Base-by-base conservation (phyloP, 306 rosid species). In the Gastrolobium villosum region DNA sequence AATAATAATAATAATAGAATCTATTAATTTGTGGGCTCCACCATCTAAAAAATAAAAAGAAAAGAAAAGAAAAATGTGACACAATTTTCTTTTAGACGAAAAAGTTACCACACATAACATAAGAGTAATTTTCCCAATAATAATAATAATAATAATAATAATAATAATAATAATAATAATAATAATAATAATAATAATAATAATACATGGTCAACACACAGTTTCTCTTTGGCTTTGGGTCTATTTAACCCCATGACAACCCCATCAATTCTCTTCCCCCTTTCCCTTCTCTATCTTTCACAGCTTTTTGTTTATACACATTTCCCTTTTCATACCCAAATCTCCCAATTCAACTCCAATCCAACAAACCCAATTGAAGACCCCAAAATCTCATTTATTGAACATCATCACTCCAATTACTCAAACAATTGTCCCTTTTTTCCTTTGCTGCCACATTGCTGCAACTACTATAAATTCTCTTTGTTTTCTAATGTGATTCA, bases 161-260 rank as follows among this genome's bases (percentile, higher is more conserved):
- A n/a, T n/a, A n/a, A n/a, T 31, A 45, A 30, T 30, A 44, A 67
- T 67, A 45, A 41, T 31, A 5, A 45, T 1, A 39, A 45, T 48
- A 34, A 30, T 46, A 45, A n/a, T 68, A 68, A 65, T 43, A 65
- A 20, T 20, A 66, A 20, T 65, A 6, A 67, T 46, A 37, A 40
- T 30, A 36, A 10, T 46, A 63, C 75, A 67, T 67, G 75, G 86
- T 78, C 79, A 85, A 67, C 60, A 41, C 31, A 84, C 79, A 60
- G 54, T 55, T 61, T 49, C 32, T 75, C 45, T 46, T 26, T 20
- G 26, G 26, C 30, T 35, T 37, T 54, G 62, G 48, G 77, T 74
- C 90, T 92, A 92, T 94, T 84, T 90, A 94, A 88, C 79, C 75
- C 34, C 75, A 30, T 63, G 70, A 20, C 68, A 4, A 36, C 73